Evolutionary conservation across 2,329 filamentous ascomycete genomes (phyloP).

Genomic region (Aspergillus pseudotamarii): DNA sequence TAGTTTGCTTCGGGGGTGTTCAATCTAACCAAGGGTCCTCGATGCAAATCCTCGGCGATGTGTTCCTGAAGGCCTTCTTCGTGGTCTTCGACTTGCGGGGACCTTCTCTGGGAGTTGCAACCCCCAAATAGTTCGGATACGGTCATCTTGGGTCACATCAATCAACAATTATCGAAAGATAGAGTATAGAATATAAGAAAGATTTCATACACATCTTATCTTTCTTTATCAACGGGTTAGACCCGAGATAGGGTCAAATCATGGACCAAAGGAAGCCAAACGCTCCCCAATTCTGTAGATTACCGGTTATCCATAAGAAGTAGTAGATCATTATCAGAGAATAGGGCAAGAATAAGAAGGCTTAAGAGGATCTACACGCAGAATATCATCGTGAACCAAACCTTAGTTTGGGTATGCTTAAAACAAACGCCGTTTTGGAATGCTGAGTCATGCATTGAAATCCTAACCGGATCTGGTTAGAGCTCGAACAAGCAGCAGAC

Average conservation of each 20-base stretch:
- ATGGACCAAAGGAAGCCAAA: background rate
- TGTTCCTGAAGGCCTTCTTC: conserved; percentile 62
- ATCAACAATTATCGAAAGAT: background rate
- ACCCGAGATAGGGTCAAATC: background rate
- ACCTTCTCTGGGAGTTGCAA: conserved; percentile 56
- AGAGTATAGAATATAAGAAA: background rate
- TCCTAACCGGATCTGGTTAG: background rate
- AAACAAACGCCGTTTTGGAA: background rate
- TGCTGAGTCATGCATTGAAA: background rate
- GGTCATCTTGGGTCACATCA: background rate
- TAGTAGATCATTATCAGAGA: background rate
- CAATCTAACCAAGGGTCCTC: conserved; percentile 60
- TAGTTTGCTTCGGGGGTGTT: conserved; percentile 62
- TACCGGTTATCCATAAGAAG: background rate
- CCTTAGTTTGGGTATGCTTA: background rate
- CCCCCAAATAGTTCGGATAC: conserved; percentile 29
- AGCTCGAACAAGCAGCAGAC: background rate
- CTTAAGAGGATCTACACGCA: background rate
- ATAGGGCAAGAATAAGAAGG: background rate
- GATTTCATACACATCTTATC: too few species aligned
- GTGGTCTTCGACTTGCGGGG: conserved; percentile 60
- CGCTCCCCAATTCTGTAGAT: background rate
- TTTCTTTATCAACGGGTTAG: background rate
- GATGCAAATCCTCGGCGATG: conserved; percentile 63
- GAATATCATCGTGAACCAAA: too few species aligned